Evolutionary conservation across 2,329 filamentous ascomycete genomes (phyloP), one percentile per base, ranked within the genome.

Genomic region (Colletotrichum chlorophyti): DNA sequence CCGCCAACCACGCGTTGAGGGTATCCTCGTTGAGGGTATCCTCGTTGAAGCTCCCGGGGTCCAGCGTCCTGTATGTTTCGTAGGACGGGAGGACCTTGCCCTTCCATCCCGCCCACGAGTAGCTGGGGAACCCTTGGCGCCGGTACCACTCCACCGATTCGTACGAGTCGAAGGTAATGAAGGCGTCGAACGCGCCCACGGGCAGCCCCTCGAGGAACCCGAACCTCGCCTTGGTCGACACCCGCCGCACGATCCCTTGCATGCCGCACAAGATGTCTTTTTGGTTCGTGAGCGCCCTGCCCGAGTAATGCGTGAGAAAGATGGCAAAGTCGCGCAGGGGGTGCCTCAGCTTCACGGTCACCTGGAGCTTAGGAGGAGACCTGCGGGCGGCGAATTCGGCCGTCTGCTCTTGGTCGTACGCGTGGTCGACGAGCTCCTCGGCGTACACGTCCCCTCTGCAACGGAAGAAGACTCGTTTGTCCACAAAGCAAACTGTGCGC

Each of bases 31-130:
- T 31, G 7, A 31, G 27, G 27, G 27, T 7, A 31, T 31, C 27
- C 12, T 31, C 27, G 27, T n/a, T n/a, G n/a, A n/a, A n/a, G n/a
- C n/a, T n/a, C n/a, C n/a, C n/a, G n/a, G n/a, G n/a, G n/a, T n/a
- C n/a, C n/a, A n/a, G n/a, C n/a, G n/a, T n/a, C n/a, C n/a, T n/a
- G n/a, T n/a, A n/a, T n/a, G n/a, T n/a, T n/a, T n/a, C 27, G 7
- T 31, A 12, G 35, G 35, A 26, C 1, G 34, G 31, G 7, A 23
- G 19, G 23, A 53, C 11, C 1, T 19, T 10, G 6, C 24, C 40
- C 4, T 31, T n/a, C 51, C 51, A 53, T 9, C 51, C 51, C 8
- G 42, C 34, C 51, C 51, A 53, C 6, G 51, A 26, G n/a, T 29
- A 53, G 3, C 51, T 48, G 15, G 51, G 41, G 24, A 46, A 53